These are phyloP conservation scores for Zopfochytrium polystomum DNA, from an alignment of 371 early-diverging fungal genomes.

Conservation along the genomic window DNA sequence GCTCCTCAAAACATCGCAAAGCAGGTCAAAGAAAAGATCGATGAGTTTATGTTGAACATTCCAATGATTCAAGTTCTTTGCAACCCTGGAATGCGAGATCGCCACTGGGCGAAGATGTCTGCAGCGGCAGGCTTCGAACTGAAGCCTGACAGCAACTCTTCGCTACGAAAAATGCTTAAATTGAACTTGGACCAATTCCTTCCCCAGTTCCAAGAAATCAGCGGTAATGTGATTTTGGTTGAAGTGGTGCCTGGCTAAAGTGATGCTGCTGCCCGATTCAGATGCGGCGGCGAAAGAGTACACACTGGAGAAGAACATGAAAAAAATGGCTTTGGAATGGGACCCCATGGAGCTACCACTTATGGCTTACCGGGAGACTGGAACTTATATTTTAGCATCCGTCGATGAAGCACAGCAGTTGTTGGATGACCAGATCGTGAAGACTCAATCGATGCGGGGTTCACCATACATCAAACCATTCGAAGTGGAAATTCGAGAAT, in stretches of 20 bases:
- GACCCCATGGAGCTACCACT: slow-evolving; percentile 47
- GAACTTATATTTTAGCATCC: slow-evolving; percentile 49
- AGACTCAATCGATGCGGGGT: slow-evolving; percentile 57
- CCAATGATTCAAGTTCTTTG: slow-evolving; percentile 55
- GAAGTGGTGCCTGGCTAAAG: too few species aligned
- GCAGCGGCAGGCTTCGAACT: slow-evolving; percentile 41
- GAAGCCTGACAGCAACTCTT: slow-evolving; percentile 48
- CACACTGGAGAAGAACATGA: slow-evolving; percentile 57
- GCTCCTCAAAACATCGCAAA: slow-evolving; percentile 54
- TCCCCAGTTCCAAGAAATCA: slow-evolving; percentile 48
- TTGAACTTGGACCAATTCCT: slow-evolving; percentile 46
- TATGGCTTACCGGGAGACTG: slow-evolving; percentile 52
- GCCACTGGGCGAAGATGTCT: slow-evolving; percentile 52
- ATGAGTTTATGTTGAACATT: slow-evolving; percentile 53
- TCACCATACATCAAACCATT: slow-evolving; percentile 61
- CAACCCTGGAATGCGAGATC: slow-evolving; percentile 56
- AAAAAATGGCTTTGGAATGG: slow-evolving; percentile 55
- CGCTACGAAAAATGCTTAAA: slow-evolving; percentile 53
- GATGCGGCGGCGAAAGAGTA: slow-evolving; percentile 56
- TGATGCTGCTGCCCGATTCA: slow-evolving; percentile 14
- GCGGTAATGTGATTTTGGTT: slow-evolving; percentile 44
- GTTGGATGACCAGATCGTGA: slow-evolving; percentile 59
- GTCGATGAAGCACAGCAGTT: slow-evolving; percentile 58
- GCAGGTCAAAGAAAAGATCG: slow-evolving; percentile 55
- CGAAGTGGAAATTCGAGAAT: slow-evolving; percentile 55